Evolutionary conservation across 495 filamentous ascomycete species (phyloP).

Genomic region (Usnea hakonensis): DNA sequence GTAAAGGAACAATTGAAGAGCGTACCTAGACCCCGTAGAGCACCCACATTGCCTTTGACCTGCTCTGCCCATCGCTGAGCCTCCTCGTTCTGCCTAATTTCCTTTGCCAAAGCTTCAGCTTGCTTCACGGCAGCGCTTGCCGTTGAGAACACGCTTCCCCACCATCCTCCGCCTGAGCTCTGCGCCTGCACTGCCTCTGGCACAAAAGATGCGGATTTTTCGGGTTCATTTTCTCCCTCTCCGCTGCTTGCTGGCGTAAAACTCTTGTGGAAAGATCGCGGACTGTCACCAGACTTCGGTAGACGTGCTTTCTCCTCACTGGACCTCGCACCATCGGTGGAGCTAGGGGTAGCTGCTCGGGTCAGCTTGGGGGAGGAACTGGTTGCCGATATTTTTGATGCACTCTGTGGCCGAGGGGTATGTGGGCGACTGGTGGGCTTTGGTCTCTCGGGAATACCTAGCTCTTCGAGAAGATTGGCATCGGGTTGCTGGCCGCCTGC

Average conservation of each 20-base stretch:
- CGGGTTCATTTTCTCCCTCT: constrained; percentile 25
- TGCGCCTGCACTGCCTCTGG: constrained; percentile 31
- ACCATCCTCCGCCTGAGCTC: constrained; percentile 70
- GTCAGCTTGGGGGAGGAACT: constrained; percentile 52
- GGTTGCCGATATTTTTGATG: constrained; percentile 37
- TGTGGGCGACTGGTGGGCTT: constrained; percentile 63
- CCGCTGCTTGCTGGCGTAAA: constrained; percentile 37
- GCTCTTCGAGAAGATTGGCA: constrained; percentile 73
- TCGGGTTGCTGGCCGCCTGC: constrained; percentile 42
- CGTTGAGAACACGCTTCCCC: constrained; percentile 71
- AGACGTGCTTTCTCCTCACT: constrained; percentile 54
- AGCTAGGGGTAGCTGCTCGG: constrained; percentile 48
- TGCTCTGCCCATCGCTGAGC: constrained; percentile 94
- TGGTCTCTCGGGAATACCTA: constrained; percentile 68
- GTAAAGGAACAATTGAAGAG: constrained; percentile 6
- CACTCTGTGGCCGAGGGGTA: constrained; percentile 59
- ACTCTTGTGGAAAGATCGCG: constrained; percentile 53
- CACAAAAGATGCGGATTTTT: constrained; percentile 20
- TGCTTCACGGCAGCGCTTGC: constrained; percentile 80
- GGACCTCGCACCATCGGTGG: constrained; percentile 35
- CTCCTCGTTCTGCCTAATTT: constrained; percentile 93
- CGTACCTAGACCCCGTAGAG: constrained; percentile 71
- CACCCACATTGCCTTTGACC: constrained; percentile 84
- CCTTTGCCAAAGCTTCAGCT: constrained; percentile 86
- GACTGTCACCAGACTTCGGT: constrained; percentile 70